Evolutionary conservation across 305 asterid genomes (phyloP).

Genomic region (Fraxinus ornus): DNA sequence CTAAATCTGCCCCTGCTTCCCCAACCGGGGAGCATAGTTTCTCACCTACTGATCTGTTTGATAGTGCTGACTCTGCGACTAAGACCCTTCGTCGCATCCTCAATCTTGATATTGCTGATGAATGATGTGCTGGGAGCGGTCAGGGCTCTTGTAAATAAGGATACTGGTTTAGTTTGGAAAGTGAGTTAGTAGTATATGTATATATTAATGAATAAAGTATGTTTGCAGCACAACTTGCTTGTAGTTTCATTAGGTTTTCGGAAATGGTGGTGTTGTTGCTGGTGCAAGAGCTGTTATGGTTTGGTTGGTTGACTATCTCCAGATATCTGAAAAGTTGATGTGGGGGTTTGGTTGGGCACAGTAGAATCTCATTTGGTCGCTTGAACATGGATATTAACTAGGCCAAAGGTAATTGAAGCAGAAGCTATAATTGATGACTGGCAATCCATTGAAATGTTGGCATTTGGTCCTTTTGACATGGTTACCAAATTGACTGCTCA

Average conservation of each 20-base stretch:
- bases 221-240: constrained; percentile 26
- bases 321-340: constrained; percentile 13
- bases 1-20: constrained; percentile 86
- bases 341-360: constrained; percentile 4
- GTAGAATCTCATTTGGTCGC: constrained; percentile 23
- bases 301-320: constrained; percentile 41
- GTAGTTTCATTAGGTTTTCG: constrained; percentile 21
- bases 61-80: constrained; percentile 62
- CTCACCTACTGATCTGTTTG: constrained; percentile 43
- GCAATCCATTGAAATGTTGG: constrained; percentile 16
- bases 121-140: constrained; percentile 43
- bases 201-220: constrained; percentile 43
- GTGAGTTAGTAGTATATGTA: constrained; percentile 36
- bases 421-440: constrained; percentile 21
- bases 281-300: constrained; percentile 39
- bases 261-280: constrained; percentile 20
- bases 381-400: constrained; percentile 22
- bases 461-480: neutral
- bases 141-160: constrained; percentile 45
- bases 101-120: constrained; percentile 69
- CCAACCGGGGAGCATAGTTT: constrained; percentile 63
- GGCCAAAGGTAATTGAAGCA: constrained; percentile 22
- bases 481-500: constrained; percentile 4
- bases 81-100: constrained; percentile 88
- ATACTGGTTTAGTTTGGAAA: constrained; percentile 26